Base-by-base conservation (phyloP, 2,329 filamentous ascomycete genomes). In the Rosellinia necatrix region DNA sequence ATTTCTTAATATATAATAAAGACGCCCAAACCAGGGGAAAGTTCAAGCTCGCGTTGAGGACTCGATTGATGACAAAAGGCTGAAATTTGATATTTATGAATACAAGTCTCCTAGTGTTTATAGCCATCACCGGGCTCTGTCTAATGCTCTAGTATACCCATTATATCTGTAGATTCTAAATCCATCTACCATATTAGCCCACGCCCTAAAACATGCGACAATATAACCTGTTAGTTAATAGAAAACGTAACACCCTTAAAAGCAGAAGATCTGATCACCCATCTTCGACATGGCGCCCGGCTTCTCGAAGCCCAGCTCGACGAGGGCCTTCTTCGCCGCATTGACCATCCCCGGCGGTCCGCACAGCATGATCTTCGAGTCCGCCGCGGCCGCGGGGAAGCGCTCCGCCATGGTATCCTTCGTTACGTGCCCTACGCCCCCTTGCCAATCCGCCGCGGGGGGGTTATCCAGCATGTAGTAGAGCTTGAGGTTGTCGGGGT, bases 341-440 rank as follows among this genome's bases (percentile, higher is more conserved):
- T 78, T 78, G 2, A 87, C 72, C 82, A 87, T 83, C 0, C 78
- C 79, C 0, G 84, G 84, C 0, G 85, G 84, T 0, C 85, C 85
- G 61, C 84, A 87, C 1, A 87, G 69, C 73, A 85, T 72, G 6
- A 84, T 66, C 66, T 83, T 86, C 2, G 75, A 75, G 12, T 81
- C 78, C 0, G 64, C 40, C 0, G 70, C 72, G 0, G 82, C 70
- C 0, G 64, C 60, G 1, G 83, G 82, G 43, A 87, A 71, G 29
- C 66, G 73, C 56, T 81, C 73, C 46, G 70, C 64, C 64, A 87
- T 77, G 30, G 84, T 65, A 0, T 80, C 76, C 38, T 74, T 72
- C 0, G 76, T 84, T 1, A 86, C 77, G 52, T 75, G 81, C 0
- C 83, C 84, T 0, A 62, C 70, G 2, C 77, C 78, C 35, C 73